Conservation (phyloP, 2,329 filamentous ascomycete species). For the Penicillium brevicompactum region DNA sequence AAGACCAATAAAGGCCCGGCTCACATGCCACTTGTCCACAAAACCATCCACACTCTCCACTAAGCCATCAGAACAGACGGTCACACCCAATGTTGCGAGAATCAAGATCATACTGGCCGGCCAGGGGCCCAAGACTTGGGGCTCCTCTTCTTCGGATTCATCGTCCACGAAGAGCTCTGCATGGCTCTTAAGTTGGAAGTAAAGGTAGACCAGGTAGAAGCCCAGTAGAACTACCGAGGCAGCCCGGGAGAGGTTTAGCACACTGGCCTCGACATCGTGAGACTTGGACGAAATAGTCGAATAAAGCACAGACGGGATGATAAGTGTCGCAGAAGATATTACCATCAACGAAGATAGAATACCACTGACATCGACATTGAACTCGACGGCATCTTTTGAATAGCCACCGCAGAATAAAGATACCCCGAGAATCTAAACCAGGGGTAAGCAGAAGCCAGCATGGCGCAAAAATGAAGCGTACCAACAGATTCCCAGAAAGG, state of each 20-base stretch:
- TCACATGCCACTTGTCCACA: constrained; percentile 54
- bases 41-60: constrained; percentile 58
- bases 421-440: constrained; percentile 67
- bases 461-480: not conserved
- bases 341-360: constrained; percentile 76
- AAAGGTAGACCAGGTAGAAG: constrained; percentile 57
- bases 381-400: constrained; percentile 72
- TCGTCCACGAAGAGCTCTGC: constrained; percentile 18
- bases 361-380: constrained; percentile 84
- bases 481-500: constrained; percentile 77
- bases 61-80: constrained; percentile 38
- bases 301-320: constrained; percentile 61
- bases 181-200: constrained; percentile 52
- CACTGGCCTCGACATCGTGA: constrained; percentile 9
- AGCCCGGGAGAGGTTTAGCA: constrained; percentile 49
- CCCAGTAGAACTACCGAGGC: constrained; percentile 57
- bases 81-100: constrained; percentile 20
- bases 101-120: constrained; percentile 20
- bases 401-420: constrained; percentile 81
- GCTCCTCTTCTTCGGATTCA: constrained; percentile 14
- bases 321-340: constrained; percentile 72
- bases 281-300: constrained; percentile 15
- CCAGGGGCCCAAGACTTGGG: constrained; percentile 12
- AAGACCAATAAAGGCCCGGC: constrained; percentile 60
- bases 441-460: not conserved